Base-by-base conservation (phyloP, 2,329 filamentous ascomycete species). In the Annulohypoxylon truncatum region DNA sequence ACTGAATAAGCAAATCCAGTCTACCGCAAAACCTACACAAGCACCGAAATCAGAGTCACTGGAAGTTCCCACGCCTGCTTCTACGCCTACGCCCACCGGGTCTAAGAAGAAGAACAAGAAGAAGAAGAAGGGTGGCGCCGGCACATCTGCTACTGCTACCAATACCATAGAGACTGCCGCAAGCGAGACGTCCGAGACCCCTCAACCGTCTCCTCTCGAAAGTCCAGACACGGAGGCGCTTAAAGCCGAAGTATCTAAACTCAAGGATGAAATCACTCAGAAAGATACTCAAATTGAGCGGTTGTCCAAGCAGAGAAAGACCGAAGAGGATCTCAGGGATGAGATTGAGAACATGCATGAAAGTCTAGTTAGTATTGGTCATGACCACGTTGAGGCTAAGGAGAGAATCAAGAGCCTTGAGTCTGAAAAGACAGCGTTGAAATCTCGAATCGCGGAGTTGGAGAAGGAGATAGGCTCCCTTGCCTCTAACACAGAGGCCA, bases 311-410 rank as follows among this genome's bases (percentile, higher is more conserved):
- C 90, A 91, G 77, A 83, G 92, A 48, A 89, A 89, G 74, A 92
- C 90, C 13, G 92, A 96, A 61, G 92, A 95, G 57, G 90, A 90
- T 18, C 82, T 97, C 44, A 85, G 88, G 24, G 94, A 97, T 73
- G 94, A 98, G 79, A 92, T 97, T 63, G 93, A 96, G 73, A 89
- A 87, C 2, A 82, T 98, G 65, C 88, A 91, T 53, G 93, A 97
- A 60, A 92, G 94, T 69, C 82, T 98, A 6, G 80, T 95, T 44
- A 84, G 88, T 51, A 89, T 96, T 67, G 94, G 94, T 8, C 88
- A 94, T 71, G 92, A 96, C 65, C 91, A 95, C 73, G 93, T 97
- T 9, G 90, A 92, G 71, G 90, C 92, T 12, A 95, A 94, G 78
- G 89, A 96, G 71, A 89, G 87, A 76, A 87, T 89, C 70, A 90